These are phyloP conservation scores for Chlamydomonas sp. DNA, from an alignment of 139 green algal genomes.

Conservation along the genomic window DNA sequence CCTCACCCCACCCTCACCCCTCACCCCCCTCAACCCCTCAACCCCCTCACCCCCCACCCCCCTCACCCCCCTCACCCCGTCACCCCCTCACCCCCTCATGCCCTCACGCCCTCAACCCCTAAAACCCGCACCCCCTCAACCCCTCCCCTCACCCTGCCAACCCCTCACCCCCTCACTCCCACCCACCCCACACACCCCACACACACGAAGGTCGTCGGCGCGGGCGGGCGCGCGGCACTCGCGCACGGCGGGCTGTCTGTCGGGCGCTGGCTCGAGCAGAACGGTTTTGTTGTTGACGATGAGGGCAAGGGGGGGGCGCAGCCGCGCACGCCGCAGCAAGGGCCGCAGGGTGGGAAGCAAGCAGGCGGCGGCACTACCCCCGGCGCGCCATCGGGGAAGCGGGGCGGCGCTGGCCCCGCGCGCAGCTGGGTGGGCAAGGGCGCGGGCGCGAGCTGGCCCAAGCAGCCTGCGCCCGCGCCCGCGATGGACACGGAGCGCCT, in stretches of 20 bases:
- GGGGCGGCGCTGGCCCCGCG: too few relatives aligned
- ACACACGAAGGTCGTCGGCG: background rate
- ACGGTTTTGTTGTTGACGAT: slow-evolving; percentile 3
- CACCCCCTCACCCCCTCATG: background rate
- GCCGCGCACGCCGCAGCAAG: background rate
- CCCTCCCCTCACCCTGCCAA: background rate
- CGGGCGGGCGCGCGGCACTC: background rate
- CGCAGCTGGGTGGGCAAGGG: too few relatives aligned
- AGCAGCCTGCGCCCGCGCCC: too few relatives aligned
- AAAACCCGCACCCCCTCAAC: background rate
- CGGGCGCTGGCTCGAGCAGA: slow-evolving; percentile 10
- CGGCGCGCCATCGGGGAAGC: background rate
- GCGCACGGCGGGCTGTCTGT: background rate
- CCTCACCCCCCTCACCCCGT: background rate
- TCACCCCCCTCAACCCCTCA: background rate
- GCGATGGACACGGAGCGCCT: too few relatives aligned
- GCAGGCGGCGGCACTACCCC: background rate
- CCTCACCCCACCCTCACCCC: too few relatives aligned
- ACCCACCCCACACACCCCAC: too few relatives aligned
- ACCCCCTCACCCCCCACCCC: background rate
- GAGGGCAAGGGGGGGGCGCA: background rate
- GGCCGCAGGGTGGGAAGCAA: background rate
- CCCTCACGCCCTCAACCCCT: background rate
- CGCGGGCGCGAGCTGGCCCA: too few relatives aligned
- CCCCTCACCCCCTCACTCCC: background rate